Evolutionary conservation across 352 stramenopile genomes (phyloP).

Genomic region (Pythium periplocum): DNA sequence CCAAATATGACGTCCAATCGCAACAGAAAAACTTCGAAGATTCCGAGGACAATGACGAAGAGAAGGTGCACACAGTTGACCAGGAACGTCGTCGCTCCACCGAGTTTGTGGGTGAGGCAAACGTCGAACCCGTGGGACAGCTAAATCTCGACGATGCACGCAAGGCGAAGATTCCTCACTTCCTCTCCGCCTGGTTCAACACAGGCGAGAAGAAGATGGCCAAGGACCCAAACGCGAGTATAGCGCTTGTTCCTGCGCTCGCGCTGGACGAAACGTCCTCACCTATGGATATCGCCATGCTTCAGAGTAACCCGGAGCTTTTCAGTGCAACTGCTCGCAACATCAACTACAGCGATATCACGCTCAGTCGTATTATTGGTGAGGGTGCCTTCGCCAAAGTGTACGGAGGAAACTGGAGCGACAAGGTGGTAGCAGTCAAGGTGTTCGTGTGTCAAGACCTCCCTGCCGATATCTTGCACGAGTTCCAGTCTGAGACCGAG

Average conservation of each 20-base stretch:
- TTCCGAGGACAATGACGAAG: constrained; percentile 15
- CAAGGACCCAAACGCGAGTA: constrained; percentile 6
- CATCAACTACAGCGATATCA: constrained; percentile 60
- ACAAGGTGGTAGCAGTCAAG: constrained; percentile 62
- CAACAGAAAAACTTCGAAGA: constrained; percentile 13
- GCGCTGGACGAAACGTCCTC: constrained; percentile 3
- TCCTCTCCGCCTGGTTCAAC: constrained; percentile 55
- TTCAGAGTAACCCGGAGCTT: background rate
- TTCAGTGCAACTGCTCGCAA: constrained; percentile 13
- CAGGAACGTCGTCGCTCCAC: constrained; percentile 36
- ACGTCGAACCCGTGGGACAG: constrained; percentile 38
- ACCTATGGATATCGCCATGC: too few relatives aligned
- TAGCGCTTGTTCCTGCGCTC: background rate
- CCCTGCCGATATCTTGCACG: constrained; percentile 51
- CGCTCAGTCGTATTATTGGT: constrained; percentile 52
- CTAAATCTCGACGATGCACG: too few relatives aligned
- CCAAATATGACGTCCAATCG: constrained; percentile 12
- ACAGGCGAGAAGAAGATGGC: constrained; percentile 35
- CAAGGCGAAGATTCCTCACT: too few relatives aligned
- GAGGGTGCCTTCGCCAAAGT: constrained; percentile 81
- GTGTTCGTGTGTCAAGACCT: constrained; percentile 71
- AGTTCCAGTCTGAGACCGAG: constrained; percentile 80
- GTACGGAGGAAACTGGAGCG: constrained; percentile 56
- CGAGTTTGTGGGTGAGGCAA: constrained; percentile 35
- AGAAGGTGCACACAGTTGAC: constrained; percentile 40